Conservation (phyloP, 2,329 filamentous ascomycete genomes). For the Botryotinia calthae region DNA sequence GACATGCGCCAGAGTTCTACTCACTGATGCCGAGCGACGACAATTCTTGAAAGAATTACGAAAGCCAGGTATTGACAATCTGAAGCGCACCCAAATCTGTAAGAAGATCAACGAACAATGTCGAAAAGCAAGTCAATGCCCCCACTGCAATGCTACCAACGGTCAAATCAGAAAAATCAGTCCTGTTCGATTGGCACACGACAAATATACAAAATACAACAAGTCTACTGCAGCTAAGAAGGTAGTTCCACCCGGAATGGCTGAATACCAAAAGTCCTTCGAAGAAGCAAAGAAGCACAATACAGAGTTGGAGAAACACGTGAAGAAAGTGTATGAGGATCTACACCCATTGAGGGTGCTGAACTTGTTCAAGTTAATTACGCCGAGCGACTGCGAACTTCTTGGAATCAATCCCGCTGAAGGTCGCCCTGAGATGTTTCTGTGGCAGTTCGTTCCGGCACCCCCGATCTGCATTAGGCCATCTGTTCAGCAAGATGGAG, state of each 20-base stretch:
- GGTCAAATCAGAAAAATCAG: constrained; percentile 89
- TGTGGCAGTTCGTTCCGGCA: constrained; percentile 94
- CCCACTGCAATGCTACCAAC: constrained; percentile 77
- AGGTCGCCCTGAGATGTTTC: constrained; percentile 90
- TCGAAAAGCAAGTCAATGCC: constrained; percentile 79
- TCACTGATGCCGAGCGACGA: constrained; percentile 77
- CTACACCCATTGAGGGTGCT: constrained; percentile 84
- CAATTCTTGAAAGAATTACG: constrained; percentile 77
- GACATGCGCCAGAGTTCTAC: constrained; percentile 79
- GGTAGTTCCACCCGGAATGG: constrained; percentile 74
- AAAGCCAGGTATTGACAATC: constrained; percentile 78
- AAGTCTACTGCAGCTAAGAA: constrained; percentile 86
- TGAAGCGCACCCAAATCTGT: constrained; percentile 77
- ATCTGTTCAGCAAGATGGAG: constrained; percentile 87
- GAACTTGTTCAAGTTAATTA: constrained; percentile 88
- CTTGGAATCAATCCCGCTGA: constrained; percentile 84
- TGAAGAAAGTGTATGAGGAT: constrained; percentile 91
- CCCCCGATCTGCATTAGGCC: constrained; percentile 93
- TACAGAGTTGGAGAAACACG: constrained; percentile 82
- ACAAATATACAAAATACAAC: constrained; percentile 87
- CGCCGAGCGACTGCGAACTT: constrained; percentile 81
- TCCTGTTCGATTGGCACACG: constrained; percentile 90
- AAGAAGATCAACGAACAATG: constrained; percentile 90
- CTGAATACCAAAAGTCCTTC: constrained; percentile 84
- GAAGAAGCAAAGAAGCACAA: constrained; percentile 73